Conservation (phyloP, 2,329 filamentous ascomycete genomes). For the Trichoderma citrinoviride region DNA sequence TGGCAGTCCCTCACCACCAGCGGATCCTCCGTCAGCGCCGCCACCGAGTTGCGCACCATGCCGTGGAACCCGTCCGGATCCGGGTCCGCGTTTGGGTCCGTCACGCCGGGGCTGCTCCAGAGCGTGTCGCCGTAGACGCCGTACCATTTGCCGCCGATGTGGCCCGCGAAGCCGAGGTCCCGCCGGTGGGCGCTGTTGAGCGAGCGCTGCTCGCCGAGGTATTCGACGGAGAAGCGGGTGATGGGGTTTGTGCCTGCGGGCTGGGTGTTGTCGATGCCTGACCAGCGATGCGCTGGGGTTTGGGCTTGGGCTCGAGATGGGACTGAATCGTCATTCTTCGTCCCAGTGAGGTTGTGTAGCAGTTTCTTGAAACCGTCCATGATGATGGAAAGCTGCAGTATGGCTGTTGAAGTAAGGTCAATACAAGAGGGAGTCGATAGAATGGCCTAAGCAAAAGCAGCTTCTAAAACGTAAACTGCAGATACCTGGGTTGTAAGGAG, state of each 20-base stretch:
- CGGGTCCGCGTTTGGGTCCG: slow-evolving; percentile 30
- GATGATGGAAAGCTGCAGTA: background rate
- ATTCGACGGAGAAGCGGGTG: slow-evolving; percentile 30
- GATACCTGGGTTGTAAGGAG: too few relatives aligned
- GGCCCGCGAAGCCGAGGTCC: slow-evolving; percentile 39
- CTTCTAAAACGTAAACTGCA: too few relatives aligned
- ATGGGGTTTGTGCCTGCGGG: slow-evolving; percentile 37
- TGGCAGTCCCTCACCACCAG: slow-evolving; percentile 38
- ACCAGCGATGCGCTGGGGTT: background rate
- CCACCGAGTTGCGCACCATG: slow-evolving; percentile 41
- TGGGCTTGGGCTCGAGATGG: background rate
- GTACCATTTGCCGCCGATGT: slow-evolving; percentile 39
- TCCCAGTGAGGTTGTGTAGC: background rate
- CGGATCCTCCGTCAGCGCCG: slow-evolving; percentile 36
- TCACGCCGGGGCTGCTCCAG: slow-evolving; percentile 37
- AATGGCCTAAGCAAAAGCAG: too few relatives aligned
- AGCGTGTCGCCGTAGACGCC: slow-evolving; percentile 35
- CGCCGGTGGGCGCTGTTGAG: slow-evolving; percentile 40
- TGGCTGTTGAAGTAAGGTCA: too few relatives aligned
- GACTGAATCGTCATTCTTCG: background rate
- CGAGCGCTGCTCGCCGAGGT: slow-evolving; percentile 38
- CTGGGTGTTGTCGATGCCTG: slow-evolving; percentile 38
- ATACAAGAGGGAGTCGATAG: background rate
- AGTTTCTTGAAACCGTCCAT: slow-evolving; percentile 16
- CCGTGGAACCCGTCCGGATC: slow-evolving; percentile 38